These are phyloP conservation scores for Pouteria campechiana DNA, from an alignment of 179 eudicot genomes.

Conservation along the genomic window DNA sequence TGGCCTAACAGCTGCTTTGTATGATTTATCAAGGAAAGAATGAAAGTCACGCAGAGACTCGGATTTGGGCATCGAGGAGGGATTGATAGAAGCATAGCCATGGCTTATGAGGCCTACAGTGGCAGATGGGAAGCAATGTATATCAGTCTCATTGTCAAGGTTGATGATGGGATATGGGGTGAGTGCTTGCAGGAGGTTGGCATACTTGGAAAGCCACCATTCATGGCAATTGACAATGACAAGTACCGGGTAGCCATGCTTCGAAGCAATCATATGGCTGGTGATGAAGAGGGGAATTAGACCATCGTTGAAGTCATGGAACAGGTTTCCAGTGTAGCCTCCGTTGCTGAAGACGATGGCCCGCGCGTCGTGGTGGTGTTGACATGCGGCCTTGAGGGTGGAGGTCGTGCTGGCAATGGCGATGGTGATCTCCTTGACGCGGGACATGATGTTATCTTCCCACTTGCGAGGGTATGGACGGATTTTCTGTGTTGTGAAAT, in stretches of 20 bases:
- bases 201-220: conserved; percentile 68
- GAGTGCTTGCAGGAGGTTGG: conserved; percentile 31
- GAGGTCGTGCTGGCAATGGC: conserved; percentile 24
- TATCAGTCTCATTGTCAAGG: conserved; percentile 37
- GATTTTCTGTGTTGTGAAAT: conserved; percentile 17
- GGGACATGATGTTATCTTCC: conserved; percentile 29
- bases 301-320: conserved; percentile 46
- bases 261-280: conserved; percentile 18
- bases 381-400: conserved; percentile 26
- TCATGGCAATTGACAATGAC: conserved; percentile 36
- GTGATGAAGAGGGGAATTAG: conserved; percentile 52
- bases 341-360: conserved; percentile 43
- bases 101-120: conserved; percentile 48
- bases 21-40: conserved; percentile 27
- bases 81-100: conserved; percentile 33
- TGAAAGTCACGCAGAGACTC: conserved; percentile 38
- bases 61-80: conserved; percentile 12
- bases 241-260: conserved; percentile 28
- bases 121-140: conserved; percentile 56
- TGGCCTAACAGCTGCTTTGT: conserved; percentile 3
- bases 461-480: conserved; percentile 52
- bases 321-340: conserved; percentile 45
- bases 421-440: conserved; percentile 26
- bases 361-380: conserved; percentile 22
- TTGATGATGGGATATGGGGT: conserved; percentile 33